phyloP scores from a whole-genome alignment of 306 rosid genomes.

The Cyclanthera cordifolia region DNA sequence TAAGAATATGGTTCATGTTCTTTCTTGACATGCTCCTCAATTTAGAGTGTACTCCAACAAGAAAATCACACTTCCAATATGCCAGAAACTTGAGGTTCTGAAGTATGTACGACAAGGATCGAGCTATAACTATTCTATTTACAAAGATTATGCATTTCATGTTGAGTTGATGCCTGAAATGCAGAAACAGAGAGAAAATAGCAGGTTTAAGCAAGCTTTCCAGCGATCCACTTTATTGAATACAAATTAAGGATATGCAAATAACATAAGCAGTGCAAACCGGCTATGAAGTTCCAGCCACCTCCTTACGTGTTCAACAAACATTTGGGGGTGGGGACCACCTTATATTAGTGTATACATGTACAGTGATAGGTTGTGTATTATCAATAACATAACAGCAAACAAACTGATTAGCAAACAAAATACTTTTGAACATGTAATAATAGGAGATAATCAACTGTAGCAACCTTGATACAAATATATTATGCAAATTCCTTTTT shows the following conservation, averaged over 20 bases:
- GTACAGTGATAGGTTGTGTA: background rate
- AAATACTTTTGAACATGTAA: background rate
- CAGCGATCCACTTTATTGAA: background rate
- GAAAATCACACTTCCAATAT: conserved; percentile 65
- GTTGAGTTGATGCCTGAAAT: conserved; percentile 51
- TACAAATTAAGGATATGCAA: background rate
- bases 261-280: background rate
- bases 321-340: too few relatives aligned
- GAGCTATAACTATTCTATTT: conserved; percentile 75
- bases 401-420: background rate
- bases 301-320: background rate
- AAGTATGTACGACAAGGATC: conserved; percentile 65
- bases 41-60: conserved; percentile 75
- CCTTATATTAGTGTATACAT: background rate
- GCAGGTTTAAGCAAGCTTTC: conserved; percentile 11
- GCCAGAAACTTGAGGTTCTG: conserved; percentile 46
- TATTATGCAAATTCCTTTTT: background rate
- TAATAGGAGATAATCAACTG: background rate
- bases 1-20: conserved; percentile 50
- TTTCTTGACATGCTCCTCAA: conserved; percentile 67
- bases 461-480: background rate
- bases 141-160: conserved; percentile 89
- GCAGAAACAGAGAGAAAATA: conserved; percentile 2
- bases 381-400: background rate
- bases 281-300: background rate